phyloP scores from a whole-genome alignment of 2,329 filamentous ascomycete species.

The Colletotrichum australisinense region DNA sequence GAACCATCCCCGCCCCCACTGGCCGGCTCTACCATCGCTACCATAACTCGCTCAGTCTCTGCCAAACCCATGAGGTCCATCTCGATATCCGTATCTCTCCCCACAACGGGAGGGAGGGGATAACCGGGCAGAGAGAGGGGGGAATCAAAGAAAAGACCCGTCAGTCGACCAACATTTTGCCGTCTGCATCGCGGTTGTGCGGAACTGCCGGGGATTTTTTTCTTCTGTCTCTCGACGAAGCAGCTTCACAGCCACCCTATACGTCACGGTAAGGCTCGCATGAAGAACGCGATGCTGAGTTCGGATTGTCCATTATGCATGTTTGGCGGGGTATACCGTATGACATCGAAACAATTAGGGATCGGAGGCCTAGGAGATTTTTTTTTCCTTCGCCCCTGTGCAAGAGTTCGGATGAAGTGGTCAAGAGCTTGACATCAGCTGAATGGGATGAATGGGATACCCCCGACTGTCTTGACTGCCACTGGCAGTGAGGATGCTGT shows the following conservation, averaged over 20 bases:
- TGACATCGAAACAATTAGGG: constrained; percentile 7
- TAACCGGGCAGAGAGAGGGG: background rate
- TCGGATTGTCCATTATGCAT: constrained; percentile 19
- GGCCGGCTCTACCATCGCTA: constrained; percentile 1
- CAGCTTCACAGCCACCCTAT: constrained; percentile 9
- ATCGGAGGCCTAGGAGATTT: constrained; percentile 2
- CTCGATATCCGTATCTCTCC: background rate
- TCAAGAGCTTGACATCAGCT: background rate
- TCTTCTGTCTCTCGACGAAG: background rate
- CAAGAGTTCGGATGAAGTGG: constrained; percentile 17
- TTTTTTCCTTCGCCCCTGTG: background rate
- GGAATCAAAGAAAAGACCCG: background rate
- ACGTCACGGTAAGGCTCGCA: constrained; percentile 17
- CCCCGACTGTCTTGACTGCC: background rate
- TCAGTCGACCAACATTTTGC: background rate
- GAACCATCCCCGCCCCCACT: constrained; percentile 19
- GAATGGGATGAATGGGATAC: constrained; percentile 13
- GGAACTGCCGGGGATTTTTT: constrained; percentile 16
- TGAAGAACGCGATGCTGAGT: constrained; percentile 2
- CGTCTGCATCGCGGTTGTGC: background rate
- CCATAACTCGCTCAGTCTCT: background rate
- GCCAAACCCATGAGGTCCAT: background rate
- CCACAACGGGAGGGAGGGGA: background rate
- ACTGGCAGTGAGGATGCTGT: background rate
- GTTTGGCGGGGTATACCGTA: constrained; percentile 12